phyloP scores from a whole-genome alignment of 2,329 filamentous ascomycete genomes.

The Ilyonectria destructans region DNA sequence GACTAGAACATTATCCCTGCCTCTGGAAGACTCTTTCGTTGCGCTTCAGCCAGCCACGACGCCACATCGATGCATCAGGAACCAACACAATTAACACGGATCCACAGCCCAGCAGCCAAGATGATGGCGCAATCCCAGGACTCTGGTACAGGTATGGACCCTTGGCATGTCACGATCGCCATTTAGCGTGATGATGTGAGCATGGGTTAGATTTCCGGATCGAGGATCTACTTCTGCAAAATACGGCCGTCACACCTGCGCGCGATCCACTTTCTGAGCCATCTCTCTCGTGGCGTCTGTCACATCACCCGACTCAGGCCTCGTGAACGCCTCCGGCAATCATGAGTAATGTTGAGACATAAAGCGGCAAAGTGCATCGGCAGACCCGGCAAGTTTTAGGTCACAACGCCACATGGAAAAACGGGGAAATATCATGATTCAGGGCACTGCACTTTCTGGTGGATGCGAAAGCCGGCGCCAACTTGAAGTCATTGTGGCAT shows the following conservation, averaged over 20 bases:
- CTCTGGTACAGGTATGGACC: neutral
- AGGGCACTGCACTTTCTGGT: neutral
- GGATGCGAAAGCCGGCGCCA: slow-evolving; percentile 13
- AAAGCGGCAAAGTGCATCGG: neutral
- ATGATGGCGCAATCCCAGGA: neutral
- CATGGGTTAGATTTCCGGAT: too few relatives aligned
- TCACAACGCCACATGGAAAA: neutral
- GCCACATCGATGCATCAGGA: neutral
- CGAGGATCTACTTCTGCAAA: too few relatives aligned
- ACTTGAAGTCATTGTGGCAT: slow-evolving; percentile 22
- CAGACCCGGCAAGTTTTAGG: neutral
- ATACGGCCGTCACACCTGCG: too few relatives aligned
- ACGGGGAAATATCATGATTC: neutral
- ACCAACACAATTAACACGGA: neutral
- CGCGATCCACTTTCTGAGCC: too few relatives aligned
- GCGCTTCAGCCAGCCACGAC: neutral
- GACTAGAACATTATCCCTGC: neutral
- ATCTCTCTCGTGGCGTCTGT: too few relatives aligned
- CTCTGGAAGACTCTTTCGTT: neutral
- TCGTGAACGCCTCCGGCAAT: neutral
- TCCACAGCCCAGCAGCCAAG: neutral
- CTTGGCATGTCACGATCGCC: neutral
- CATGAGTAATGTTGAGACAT: neutral
- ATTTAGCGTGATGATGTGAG: neutral
- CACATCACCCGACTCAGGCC: too few relatives aligned